Base-by-base conservation (phyloP, 495 filamentous ascomycete species). In the Gamarada debralockiae region DNA sequence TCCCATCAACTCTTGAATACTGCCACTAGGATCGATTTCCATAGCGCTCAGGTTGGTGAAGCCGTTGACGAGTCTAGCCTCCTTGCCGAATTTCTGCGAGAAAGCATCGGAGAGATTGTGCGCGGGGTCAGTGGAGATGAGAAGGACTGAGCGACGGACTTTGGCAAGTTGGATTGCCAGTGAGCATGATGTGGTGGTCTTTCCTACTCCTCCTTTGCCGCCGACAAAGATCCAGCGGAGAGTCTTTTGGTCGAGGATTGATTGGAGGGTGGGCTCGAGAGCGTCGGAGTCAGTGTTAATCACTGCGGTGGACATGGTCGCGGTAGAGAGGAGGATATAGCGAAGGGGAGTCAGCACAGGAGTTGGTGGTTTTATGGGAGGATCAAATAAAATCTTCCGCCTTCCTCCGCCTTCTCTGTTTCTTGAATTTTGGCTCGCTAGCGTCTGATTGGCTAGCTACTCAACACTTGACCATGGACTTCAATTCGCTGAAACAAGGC, bases 181-280 rank as follows among this genome's bases (percentile, higher is more conserved):
- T 36, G 90, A 95, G 73, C 95, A 99, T 2, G 92, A 97, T 0
- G 95, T 97, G 14, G 95, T 99, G 12, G 93, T 99, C 77, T 99
- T 99, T 64, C 93, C 93, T n/a, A 99, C 93, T 63, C 93, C 93
- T 59, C 93, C 93, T 78, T 99, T 99, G 50, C 93, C 93, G 62
- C 93, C 93, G 43, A 97, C 95, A 64, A 99, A 99, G 69, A 99
- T 95, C 95, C 95, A 99, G 57, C 93, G 90, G 44, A 99, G 84
- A 17, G 89, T 84, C 63, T 87, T 88, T 67, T 99, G 93, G 73
- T 91, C 87, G 62, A 97, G 78, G 62, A 99, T 90, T 39, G 88
- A 87, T 78, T 96, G 87, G 65, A 99, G 87, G 33, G 90, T 89
- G 15, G 95, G 89, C 75, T 95, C 90, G 71, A 97, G 79, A 55